A percentile compares a stretch with the other conserved stretches of the same genome.
Conservation (phyloP, 106 monocot species). For the Allium cepa region DNA sequence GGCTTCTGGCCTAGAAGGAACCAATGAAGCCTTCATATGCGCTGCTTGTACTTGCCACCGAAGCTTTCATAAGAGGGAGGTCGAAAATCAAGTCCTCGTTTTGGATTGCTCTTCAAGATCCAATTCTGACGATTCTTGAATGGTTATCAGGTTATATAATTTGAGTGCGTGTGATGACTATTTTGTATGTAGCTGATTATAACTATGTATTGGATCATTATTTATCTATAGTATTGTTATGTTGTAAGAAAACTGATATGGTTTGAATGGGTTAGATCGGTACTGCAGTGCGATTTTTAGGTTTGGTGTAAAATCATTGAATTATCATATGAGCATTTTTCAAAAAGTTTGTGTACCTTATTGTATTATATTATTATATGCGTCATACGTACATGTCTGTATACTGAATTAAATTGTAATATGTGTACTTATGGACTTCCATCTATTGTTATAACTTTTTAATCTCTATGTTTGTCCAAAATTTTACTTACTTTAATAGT, state of each 20-base stretch:
- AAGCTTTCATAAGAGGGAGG: constrained; percentile 76
- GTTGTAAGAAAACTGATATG: neutral
- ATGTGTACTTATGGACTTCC: too few relatives aligned
- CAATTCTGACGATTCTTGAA: constrained; percentile 15
- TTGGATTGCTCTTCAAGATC: constrained; percentile 51
- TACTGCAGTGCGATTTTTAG: too few relatives aligned
- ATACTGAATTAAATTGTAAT: too few relatives aligned
- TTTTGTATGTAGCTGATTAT: neutral
- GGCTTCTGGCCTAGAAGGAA: constrained; percentile 53
- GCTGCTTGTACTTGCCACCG: constrained; percentile 89
- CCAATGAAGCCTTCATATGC: constrained; percentile 49
- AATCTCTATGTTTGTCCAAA: too few relatives aligned
- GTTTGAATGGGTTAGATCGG: neutral
- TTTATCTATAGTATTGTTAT: neutral
- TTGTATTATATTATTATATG: too few relatives aligned
- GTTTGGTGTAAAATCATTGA: too few relatives aligned
- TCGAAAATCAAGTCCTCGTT: constrained; percentile 16
- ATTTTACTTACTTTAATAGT: too few relatives aligned
- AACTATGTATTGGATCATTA: neutral
- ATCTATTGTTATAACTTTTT: too few relatives aligned
- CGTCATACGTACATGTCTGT: too few relatives aligned
- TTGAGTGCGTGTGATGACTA: neutral
- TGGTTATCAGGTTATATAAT: neutral
- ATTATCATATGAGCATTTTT: too few relatives aligned
- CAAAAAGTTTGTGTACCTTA: too few relatives aligned